Conservation (phyloP, 805 yeast species). For the Cyberlindnera nakhonratchasimensis region DNA sequence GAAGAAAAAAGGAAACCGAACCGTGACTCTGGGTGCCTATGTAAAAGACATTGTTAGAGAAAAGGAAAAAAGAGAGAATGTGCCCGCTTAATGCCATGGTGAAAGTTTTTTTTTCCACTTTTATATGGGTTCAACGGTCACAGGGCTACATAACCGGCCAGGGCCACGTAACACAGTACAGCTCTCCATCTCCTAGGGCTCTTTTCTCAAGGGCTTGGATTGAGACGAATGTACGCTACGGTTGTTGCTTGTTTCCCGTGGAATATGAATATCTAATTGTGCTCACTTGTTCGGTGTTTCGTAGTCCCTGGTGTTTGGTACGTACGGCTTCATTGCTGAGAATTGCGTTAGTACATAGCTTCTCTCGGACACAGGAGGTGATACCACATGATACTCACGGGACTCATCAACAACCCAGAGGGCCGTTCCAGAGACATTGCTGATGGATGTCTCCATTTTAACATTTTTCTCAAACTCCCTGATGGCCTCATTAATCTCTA, state of each 20-base stretch:
- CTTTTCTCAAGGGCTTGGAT: no score
- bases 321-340: conserved; percentile 41
- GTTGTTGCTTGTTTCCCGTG: no score
- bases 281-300: conserved; percentile 30
- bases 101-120: conserved; percentile 9
- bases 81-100: neutral
- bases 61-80: conserved; percentile 7
- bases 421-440: conserved; percentile 50
- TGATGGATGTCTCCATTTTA: conserved; percentile 53
- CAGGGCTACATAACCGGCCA: neutral
- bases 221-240: no score
- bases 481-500: conserved; percentile 48
- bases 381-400: conserved; percentile 20
- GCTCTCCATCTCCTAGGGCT: no score
- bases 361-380: neutral
- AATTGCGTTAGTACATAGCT: conserved; percentile 3
- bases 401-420: conserved; percentile 58
- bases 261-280: no score
- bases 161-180: neutral
- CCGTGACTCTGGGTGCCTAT: conserved; percentile 77
- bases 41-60: conserved; percentile 29
- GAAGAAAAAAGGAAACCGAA: conserved; percentile 30
- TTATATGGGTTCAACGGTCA: no score
- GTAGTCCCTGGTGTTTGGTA: conserved; percentile 63
- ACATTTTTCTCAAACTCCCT: conserved; percentile 55